Conservation (phyloP, 306 rosid genomes). For the Malus orientalis region DNA sequence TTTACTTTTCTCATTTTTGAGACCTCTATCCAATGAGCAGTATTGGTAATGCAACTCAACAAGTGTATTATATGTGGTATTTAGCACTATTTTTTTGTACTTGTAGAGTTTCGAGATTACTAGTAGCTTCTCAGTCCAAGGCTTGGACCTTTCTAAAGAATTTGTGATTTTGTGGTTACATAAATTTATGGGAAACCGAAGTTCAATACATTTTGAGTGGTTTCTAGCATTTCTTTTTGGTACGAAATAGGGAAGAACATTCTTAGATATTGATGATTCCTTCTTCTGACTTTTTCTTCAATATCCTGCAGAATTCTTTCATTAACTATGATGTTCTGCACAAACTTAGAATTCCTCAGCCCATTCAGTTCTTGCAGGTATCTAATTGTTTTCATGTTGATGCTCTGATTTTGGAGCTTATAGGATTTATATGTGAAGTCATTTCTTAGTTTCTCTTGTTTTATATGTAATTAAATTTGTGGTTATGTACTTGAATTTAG, state of each 20-base stretch:
- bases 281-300: conserved; percentile 2
- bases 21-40: not conserved
- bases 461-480: conserved; percentile 33
- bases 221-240: not conserved
- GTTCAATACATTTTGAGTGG: not conserved
- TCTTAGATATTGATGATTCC: conserved; percentile 1
- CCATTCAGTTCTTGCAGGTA: conserved; percentile 95
- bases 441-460: conserved; percentile 5
- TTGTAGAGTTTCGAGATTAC: not conserved
- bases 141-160: not conserved
- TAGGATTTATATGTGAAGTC: conserved; percentile 14
- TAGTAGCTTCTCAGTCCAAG: not conserved
- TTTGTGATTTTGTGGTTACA: not conserved
- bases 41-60: not conserved
- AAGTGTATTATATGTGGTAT: not conserved
- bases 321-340: conserved; percentile 68
- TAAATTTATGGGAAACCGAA: not conserved
- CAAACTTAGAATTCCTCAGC: conserved; percentile 92
- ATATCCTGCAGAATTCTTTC: conserved; percentile 70
- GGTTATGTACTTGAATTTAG: conserved; percentile 61
- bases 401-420: conserved; percentile 8
- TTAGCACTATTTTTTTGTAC: not conserved
- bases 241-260: not conserved
- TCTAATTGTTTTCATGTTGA: conserved; percentile 34
- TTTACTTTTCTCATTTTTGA: not conserved